Base-by-base conservation (phyloP, 2,329 filamentous ascomycete genomes). In the Penicillium capsulatum region DNA sequence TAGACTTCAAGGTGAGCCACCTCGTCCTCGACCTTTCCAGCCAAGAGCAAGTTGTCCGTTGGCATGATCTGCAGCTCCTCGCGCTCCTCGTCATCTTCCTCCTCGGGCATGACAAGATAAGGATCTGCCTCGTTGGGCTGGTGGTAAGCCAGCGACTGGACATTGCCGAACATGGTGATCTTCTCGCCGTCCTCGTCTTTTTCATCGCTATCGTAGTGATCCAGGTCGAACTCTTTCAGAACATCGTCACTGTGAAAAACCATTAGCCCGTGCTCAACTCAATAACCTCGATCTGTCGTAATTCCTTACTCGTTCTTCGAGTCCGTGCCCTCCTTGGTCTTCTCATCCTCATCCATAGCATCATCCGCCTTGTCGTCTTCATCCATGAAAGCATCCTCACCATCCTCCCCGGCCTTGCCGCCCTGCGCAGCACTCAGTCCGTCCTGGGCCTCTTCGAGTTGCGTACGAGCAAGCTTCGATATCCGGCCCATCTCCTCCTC, bases 1-100 rank as follows among this genome's bases (percentile, higher is more conserved):
- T 97, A 96, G 14, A 97, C 85, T 65, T 98, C 92, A 17, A 98
- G 75, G 66, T 97, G 91, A 13, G 92, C 91, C 45, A 98, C 83
- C 63, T 98, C 92, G 57, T 98, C 92, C 67, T 98, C 92, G 36
- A 97, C 84, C 70, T 95, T 91, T 50, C 89, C 90, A 8, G 91
- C 86, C 33, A 98, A 73, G 22, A 98, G 76, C 44, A 98, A 74
- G 64, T 97, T 98, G 69, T 98, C 92, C 11, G 87, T 92, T 2
- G 87, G 81, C 50, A 97, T 69, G 50, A 98, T 86, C 67, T 98
- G 90, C 39, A 98, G 76, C 55, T 98, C 91, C 69, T 97, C 87
- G 42, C 89, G 78, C 53, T 97, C 92, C 40, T 94, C 86, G 20
- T 94, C 84, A 13, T 89, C 84, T n/a, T 84, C 80, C 26, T 84